These are phyloP conservation scores for Ophiostoma himal-ulmi DNA, from an alignment of 2,329 filamentous ascomycete genomes.

Conservation along the genomic window DNA sequence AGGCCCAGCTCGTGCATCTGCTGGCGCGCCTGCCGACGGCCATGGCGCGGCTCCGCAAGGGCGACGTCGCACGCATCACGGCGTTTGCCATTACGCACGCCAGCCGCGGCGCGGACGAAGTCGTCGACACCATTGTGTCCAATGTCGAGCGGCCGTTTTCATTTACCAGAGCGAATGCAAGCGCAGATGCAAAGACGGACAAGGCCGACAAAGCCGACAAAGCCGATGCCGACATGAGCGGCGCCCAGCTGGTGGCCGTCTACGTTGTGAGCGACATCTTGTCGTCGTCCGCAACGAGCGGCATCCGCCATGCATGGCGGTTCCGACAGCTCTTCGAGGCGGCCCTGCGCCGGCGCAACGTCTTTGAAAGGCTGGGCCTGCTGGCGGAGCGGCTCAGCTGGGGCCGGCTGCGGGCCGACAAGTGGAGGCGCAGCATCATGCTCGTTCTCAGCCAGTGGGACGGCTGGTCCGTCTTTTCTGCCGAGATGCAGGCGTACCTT, in stretches of 20 bases:
- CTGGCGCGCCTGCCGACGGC: slow-evolving; percentile 75
- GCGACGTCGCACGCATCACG: slow-evolving; percentile 79
- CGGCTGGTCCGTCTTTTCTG: slow-evolving; percentile 66
- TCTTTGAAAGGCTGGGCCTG: slow-evolving; percentile 69
- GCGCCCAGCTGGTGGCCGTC: slow-evolving; percentile 70
- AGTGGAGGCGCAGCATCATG: slow-evolving; percentile 73
- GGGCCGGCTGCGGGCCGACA: slow-evolving; percentile 76
- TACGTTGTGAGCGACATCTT: slow-evolving; percentile 75
- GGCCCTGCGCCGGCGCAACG: slow-evolving; percentile 59
- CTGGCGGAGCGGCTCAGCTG: slow-evolving; percentile 67
- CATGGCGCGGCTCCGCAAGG: slow-evolving; percentile 68
- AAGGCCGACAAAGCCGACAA: slow-evolving; percentile 35
- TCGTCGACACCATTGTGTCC: slow-evolving; percentile 78
- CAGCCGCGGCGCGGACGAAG: slow-evolving; percentile 77
- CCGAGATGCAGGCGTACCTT: slow-evolving; percentile 66
- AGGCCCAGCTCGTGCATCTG: slow-evolving; percentile 76
- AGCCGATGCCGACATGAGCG: slow-evolving; percentile 56
- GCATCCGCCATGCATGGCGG: slow-evolving; percentile 78
- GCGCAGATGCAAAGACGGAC: slow-evolving; percentile 37
- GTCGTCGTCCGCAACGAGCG: slow-evolving; percentile 67
- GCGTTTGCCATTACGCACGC: slow-evolving; percentile 86
- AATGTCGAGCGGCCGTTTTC: slow-evolving; percentile 76
- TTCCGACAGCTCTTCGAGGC: slow-evolving; percentile 76
- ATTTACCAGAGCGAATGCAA: slow-evolving; percentile 63
- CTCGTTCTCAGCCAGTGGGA: slow-evolving; percentile 67